phyloP scores from a whole-genome alignment of 2,329 filamentous ascomycete genomes.

The Pseudogymnoascus sp. region DNA sequence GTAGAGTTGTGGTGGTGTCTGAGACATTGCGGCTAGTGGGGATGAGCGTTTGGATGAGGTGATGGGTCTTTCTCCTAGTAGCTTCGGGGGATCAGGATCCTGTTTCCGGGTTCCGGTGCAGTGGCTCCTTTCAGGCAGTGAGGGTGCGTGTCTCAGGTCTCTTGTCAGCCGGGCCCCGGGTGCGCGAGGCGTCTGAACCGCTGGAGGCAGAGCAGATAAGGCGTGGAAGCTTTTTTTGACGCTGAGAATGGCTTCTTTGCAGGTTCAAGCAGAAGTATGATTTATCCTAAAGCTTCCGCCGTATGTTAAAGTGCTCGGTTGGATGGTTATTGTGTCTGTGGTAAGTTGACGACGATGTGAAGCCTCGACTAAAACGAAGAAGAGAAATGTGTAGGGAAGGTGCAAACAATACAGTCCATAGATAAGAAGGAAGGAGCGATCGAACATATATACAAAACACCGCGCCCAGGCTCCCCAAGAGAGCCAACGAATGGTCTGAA shows the following conservation, averaged over 20 bases:
- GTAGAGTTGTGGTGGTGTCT: not conserved
- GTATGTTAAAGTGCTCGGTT: not conserved
- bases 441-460: slow-evolving; percentile 3
- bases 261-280: not conserved
- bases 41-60: not conserved
- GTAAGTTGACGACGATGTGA: not conserved
- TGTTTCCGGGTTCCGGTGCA: not conserved
- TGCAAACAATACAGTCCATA: not conserved
- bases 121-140: slow-evolving; percentile 1
- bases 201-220: not conserved
- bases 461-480: not conserved
- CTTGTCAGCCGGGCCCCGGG: not conserved
- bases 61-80: not conserved
- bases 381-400: not conserved
- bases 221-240: not conserved
- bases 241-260: not conserved
- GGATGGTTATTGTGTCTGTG: not conserved
- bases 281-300: not conserved
- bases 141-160: slow-evolving; percentile 4
- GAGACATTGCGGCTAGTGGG: not conserved
- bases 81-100: not conserved
- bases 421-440: not conserved
- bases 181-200: not conserved
- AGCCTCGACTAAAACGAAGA: not conserved
- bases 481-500: not conserved